These are phyloP conservation scores for Exophiala phaeomuriformis DNA, from an alignment of 2,329 filamentous ascomycete species.

Conservation along the genomic window DNA sequence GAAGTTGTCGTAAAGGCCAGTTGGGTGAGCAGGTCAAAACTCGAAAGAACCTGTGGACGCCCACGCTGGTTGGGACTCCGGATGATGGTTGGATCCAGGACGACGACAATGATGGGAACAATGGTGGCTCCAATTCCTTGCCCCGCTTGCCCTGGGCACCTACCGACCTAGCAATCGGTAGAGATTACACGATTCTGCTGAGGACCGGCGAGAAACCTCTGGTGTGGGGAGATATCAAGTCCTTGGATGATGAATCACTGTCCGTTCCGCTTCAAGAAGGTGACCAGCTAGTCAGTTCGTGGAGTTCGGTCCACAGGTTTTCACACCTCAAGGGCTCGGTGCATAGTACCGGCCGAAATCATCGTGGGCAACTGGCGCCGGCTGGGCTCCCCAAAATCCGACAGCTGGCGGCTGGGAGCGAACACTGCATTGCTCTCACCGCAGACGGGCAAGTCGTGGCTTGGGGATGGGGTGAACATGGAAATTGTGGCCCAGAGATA, in stretches of 20 bases:
- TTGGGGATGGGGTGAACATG: constrained; percentile 98
- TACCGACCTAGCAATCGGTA: constrained; percentile 63
- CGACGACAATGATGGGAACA: no score
- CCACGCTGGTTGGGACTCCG: constrained; percentile 49
- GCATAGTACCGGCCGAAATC: constrained; percentile 70
- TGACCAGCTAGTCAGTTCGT: constrained; percentile 9
- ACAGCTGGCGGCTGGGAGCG: constrained; percentile 74
- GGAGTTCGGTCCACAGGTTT: constrained; percentile 45
- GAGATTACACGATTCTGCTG: constrained; percentile 75
- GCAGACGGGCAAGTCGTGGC: constrained; percentile 60
- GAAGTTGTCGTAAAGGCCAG: constrained; percentile 77
- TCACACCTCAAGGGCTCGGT: constrained; percentile 49
- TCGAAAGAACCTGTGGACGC: constrained; percentile 48
- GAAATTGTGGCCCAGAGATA: constrained; percentile 72
- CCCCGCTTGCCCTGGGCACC: constrained; percentile 52
- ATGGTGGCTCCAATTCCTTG: no score
- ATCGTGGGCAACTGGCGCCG: constrained; percentile 74
- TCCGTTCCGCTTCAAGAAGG: neutral
- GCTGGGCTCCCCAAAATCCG: constrained; percentile 50
- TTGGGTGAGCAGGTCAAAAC: constrained; percentile 52
- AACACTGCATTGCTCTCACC: constrained; percentile 73
- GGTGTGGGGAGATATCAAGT: constrained; percentile 12
- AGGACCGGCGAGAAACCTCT: constrained; percentile 29
- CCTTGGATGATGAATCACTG: constrained; percentile 1
- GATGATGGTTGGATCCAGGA: no score